Conservation (phyloP, 2,329 filamentous ascomycete species). For the Coniella vitis region DNA sequence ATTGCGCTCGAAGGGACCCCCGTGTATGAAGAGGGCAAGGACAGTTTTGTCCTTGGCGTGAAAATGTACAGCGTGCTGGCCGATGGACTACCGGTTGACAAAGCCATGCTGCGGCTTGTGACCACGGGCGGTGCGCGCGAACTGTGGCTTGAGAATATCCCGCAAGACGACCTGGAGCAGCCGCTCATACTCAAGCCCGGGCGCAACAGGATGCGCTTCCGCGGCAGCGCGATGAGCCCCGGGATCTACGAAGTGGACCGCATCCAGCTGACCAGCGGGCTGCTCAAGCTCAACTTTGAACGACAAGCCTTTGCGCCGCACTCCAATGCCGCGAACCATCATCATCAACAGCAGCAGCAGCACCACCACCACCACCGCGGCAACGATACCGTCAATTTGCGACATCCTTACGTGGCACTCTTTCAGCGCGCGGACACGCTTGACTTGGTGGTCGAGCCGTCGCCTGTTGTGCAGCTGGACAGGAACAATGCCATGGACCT, state of each 20-base stretch:
- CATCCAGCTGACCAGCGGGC: conserved; percentile 57
- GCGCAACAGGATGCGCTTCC: conserved; percentile 37
- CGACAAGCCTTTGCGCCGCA: conserved; percentile 46
- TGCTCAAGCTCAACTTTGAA: conserved; percentile 60
- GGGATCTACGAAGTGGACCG: conserved; percentile 72
- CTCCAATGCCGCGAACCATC: too few species aligned
- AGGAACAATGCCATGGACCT: conserved; percentile 72
- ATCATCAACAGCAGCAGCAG: too few species aligned
- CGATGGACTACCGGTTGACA: conserved; percentile 61
- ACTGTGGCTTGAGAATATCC: conserved; percentile 28
- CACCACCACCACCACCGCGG: too few species aligned
- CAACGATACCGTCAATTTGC: conserved; percentile 51
- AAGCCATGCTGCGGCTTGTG: conserved; percentile 57
- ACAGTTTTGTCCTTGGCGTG: conserved; percentile 68
- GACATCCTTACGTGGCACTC: conserved; percentile 57
- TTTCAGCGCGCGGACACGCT: conserved; percentile 67
- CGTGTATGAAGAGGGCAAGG: conserved; percentile 60
- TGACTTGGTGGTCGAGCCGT: conserved; percentile 58
- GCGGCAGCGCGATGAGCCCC: conserved; percentile 51
- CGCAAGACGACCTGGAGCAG: too few species aligned
- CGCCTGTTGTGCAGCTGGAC: conserved; percentile 71
- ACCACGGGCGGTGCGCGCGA: conserved; percentile 55
- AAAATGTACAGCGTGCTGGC: conserved; percentile 65
- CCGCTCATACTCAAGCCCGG: conserved; percentile 47
- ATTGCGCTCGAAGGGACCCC: conserved; percentile 63